A percentile compares a stretch with the other conserved stretches of the same genome.
phyloP scores from a whole-genome alignment of 208 protist species.

The Borovskyia barvae region DNA sequence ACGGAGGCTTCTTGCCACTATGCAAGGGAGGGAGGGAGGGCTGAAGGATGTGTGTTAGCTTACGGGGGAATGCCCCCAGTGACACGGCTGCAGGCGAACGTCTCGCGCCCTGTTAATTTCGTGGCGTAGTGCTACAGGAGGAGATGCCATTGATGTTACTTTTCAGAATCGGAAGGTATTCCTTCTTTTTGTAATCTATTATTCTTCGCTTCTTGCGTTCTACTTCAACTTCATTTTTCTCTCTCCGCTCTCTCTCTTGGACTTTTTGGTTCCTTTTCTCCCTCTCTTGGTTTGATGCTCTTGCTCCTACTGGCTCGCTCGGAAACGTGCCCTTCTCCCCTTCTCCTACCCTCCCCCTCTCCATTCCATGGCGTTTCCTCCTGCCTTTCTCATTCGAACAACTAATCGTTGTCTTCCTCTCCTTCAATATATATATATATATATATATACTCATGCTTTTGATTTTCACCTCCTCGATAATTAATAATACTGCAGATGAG shows the following conservation, averaged over 20 bases:
- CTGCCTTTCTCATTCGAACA: too few species aligned
- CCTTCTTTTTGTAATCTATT: slow-evolving; percentile 1
- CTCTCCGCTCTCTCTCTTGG: neutral
- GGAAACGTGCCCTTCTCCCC: neutral
- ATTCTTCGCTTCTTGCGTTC: slow-evolving; percentile 12
- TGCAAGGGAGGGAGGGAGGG: too few species aligned
- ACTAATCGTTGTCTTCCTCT: neutral
- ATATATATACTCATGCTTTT: neutral
- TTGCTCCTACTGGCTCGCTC: neutral
- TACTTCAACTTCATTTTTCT: slow-evolving; percentile 3
- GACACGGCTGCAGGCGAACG: too few species aligned
- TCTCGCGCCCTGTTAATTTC: too few species aligned
- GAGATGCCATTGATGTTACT: too few species aligned
- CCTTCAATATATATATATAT: neutral
- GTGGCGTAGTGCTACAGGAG: too few species aligned
- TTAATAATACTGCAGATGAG: neutral
- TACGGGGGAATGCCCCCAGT: too few species aligned
- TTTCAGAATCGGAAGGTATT: too few species aligned
- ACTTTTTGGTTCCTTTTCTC: slow-evolving; percentile 5
- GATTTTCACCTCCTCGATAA: neutral
- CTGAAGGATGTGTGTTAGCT: too few species aligned
- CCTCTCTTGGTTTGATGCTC: neutral
- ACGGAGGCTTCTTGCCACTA: too few species aligned
- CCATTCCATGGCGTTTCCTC: too few species aligned
- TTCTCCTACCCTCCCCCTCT: too few species aligned